A percentile compares a stretch with the other conserved stretches of the same genome.
Evolutionary conservation across 352 stramenopile species (phyloP).

Genomic region (Phytophthora rubi): DNA sequence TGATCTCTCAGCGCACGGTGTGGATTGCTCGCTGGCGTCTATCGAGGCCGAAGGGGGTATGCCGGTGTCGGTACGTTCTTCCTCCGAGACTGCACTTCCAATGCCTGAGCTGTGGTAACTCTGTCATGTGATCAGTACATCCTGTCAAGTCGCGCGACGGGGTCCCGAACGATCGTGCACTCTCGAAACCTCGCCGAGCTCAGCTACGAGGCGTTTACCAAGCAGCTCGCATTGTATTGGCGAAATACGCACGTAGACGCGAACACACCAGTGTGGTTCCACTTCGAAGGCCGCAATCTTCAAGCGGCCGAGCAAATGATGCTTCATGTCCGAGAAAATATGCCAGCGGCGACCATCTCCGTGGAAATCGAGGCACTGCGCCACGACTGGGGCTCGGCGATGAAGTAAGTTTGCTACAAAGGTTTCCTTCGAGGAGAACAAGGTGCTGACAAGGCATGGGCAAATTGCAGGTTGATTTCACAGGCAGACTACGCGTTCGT

Average conservation of each 20-base stretch:
- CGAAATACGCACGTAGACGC: background rate
- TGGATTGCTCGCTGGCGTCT: conserved; percentile 48
- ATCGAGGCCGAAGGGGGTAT: conserved; percentile 47
- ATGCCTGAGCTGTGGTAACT: background rate
- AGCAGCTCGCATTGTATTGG: conserved; percentile 24
- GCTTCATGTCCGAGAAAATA: conserved; percentile 31
- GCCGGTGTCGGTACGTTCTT: conserved; percentile 56
- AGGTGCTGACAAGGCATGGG: too few relatives aligned
- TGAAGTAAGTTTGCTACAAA: conserved; percentile 39
- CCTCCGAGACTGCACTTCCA: too few relatives aligned
- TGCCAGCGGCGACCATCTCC: conserved; percentile 40
- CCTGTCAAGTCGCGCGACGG: conserved; percentile 56
- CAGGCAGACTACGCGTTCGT: conserved; percentile 54
- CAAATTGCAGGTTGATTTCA: conserved; percentile 39
- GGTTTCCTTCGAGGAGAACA: background rate
- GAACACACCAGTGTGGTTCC: conserved; percentile 42
- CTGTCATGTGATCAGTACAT: conserved; percentile 52
- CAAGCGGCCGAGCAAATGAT: conserved; percentile 58
- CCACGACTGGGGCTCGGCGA: conserved; percentile 56
- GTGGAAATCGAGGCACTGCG: conserved; percentile 71
- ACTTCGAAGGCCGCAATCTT: conserved; percentile 76
- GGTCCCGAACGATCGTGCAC: conserved; percentile 70
- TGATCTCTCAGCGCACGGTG: conserved; percentile 42
- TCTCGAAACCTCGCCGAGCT: conserved; percentile 60
- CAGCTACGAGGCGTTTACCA: conserved; percentile 41